These are phyloP conservation scores for Penicillium canescens DNA, from an alignment of 495 filamentous ascomycete species.

Conservation along the genomic window DNA sequence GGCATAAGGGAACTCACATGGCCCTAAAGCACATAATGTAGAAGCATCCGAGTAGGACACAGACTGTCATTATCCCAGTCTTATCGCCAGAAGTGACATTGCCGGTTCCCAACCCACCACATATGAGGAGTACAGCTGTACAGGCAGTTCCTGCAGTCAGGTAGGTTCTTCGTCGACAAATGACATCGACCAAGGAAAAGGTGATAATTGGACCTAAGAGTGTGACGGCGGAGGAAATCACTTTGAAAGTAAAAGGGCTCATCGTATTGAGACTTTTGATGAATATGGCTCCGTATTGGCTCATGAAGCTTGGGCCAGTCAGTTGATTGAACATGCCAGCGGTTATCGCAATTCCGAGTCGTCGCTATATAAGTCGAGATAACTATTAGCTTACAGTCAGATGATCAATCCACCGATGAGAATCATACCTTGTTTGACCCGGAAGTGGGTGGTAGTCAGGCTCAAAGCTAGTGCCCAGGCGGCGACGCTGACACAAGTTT, in stretches of 20 bases:
- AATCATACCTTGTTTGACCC: constrained; percentile 7
- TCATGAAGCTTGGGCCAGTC: constrained; percentile 22
- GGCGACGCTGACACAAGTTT: no score
- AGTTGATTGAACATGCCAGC: constrained; percentile 24
- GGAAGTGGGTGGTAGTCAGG: no score
- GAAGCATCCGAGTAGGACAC: constrained; percentile 4
- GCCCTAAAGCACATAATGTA: constrained; percentile 8
- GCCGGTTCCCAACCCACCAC: constrained; percentile 8
- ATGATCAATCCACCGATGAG: background rate
- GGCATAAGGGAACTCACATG: background rate
- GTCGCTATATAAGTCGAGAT: background rate
- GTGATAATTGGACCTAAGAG: constrained; percentile 1
- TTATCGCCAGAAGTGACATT: constrained; percentile 3
- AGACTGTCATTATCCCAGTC: constrained; percentile 2
- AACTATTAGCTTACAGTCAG: background rate
- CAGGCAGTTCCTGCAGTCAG: constrained; percentile 4
- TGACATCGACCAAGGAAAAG: constrained; percentile 4
- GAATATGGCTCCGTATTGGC: constrained; percentile 25
- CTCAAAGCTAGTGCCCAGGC: no score
- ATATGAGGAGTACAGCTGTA: constrained; percentile 2
- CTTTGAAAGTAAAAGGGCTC: constrained; percentile 18
- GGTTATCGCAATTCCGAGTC: constrained; percentile 15
- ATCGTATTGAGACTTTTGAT: constrained; percentile 15
- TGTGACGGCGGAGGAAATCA: constrained; percentile 12
- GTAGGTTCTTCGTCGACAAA: constrained; percentile 6